Conservation (phyloP, 495 filamentous ascomycete species). For the Rusavskia elegans region DNA sequence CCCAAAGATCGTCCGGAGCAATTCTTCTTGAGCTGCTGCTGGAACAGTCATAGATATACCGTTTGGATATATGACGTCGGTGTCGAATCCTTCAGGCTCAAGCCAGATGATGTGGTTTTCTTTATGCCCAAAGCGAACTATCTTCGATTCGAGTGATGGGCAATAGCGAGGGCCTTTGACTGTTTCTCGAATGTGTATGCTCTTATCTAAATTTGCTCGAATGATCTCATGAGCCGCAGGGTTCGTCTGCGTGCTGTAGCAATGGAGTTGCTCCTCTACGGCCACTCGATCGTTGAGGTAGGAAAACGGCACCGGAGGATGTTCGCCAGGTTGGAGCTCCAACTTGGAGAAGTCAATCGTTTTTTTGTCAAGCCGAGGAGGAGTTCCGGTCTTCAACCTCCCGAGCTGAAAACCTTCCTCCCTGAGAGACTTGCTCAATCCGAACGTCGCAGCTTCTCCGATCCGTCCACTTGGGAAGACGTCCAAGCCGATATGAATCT, state of each 20-base stretch:
- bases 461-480: constrained; percentile 76
- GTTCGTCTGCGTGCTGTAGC: constrained; percentile 77
- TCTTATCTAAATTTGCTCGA: constrained; percentile 73
- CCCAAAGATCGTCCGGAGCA: constrained; percentile 70
- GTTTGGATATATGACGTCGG: constrained; percentile 86
- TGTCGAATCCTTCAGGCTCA: constrained; percentile 89
- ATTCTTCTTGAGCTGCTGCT: constrained; percentile 62
- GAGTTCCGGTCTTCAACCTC: constrained; percentile 88
- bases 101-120: constrained; percentile 84
- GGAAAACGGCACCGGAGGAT: constrained; percentile 80
- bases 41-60: constrained; percentile 95
- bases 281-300: constrained; percentile 67
- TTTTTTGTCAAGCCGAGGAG: constrained; percentile 66
- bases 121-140: constrained; percentile 71
- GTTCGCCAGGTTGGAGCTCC: constrained; percentile 61
- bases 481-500: constrained; percentile 89
- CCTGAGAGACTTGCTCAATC: constrained; percentile 77
- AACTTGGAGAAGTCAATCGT: constrained; percentile 67
- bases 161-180: constrained; percentile 92
- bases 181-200: constrained; percentile 89
- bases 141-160: constrained; percentile 86
- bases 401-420: constrained; percentile 87
- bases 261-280: constrained; percentile 66
- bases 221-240: constrained; percentile 68
- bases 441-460: constrained; percentile 87